phyloP scores from a whole-genome alignment of 495 filamentous ascomycete genomes.

The Xylaria castorea region DNA sequence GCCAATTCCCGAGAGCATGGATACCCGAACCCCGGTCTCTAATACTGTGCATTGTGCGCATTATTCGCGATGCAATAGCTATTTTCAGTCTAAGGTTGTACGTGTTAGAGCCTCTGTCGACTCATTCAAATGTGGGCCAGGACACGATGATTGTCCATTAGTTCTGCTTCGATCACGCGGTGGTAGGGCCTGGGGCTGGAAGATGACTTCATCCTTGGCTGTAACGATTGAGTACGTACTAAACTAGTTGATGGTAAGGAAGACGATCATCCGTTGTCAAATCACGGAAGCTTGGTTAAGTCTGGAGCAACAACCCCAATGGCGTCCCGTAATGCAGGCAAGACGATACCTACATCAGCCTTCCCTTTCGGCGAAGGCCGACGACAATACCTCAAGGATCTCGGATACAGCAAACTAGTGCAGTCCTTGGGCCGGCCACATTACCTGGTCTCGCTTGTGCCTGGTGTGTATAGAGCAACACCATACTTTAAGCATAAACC shows the following conservation, averaged over 20 bases:
- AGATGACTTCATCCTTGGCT: constrained; percentile 15
- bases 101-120: constrained; percentile 1
- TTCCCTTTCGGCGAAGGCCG: constrained; percentile 22
- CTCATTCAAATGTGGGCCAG: constrained; percentile 5
- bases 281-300: constrained; percentile 5
- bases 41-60: background rate
- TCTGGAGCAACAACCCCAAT: background rate
- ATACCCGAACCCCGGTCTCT: constrained; percentile 1
- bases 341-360: constrained; percentile 7
- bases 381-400: background rate
- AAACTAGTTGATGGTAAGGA: background rate
- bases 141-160: background rate
- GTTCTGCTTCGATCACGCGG: constrained; percentile 13
- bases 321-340: constrained; percentile 9
- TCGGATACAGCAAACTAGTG: background rate
- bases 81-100: background rate
- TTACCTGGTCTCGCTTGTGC: background rate
- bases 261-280: constrained; percentile 7
- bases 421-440: background rate
- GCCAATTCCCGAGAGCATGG: constrained; percentile 18
- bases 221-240: background rate
- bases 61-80: background rate
- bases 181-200: background rate
- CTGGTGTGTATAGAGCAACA: background rate
- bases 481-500: constrained; percentile 18